Evolutionary conservation across 805 yeast species (phyloP), one percentile per base, ranked within the genome.

Genomic region (Teunomyces panamensis): DNA sequence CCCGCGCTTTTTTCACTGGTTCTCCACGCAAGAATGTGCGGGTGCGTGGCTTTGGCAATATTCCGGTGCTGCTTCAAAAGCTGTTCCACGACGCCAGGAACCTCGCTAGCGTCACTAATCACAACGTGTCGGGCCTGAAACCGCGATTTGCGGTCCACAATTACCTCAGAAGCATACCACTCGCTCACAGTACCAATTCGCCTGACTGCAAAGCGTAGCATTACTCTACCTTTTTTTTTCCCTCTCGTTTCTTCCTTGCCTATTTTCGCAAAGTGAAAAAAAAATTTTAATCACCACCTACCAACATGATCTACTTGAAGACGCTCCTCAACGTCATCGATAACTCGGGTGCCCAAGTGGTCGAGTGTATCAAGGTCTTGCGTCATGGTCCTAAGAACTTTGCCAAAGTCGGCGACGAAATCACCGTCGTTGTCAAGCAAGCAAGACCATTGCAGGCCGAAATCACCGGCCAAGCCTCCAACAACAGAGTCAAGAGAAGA

Each of bases 351-450:
- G 99, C 97, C 3, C 88, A 87, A 65, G 69, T 90, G 51, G 98
- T 87, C 11, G 98, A 94, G 69, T 94, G 98, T 67, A 90, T 94
- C 75, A 92, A 92, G 68, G 97, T 94, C 11, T 75, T 94, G 54
- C 83, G 96, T 52, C 96, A 94, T 63, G 83, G 86, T 2, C 96
- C 96, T 28, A 82, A 78, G 64, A 85, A 85, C 62, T 85, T 83
- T 55, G 98, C 96, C 29, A 73, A 78, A 46, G 83, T 90, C 24
- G 97, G 99, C 42, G 99, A 94, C 68, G 86, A 84, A 65, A 86
- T 94, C 53, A 96, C 94, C 8, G 95, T 89, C 46, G 99, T 94
- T 51, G 92, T 94, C 44, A 91, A 91, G 67, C 86, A 89, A 67
- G 96, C 97, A 39, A 82, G 81, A 62, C 92, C 96, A 10, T 67